These are phyloP conservation scores for Pisolithus microcarpus DNA, from an alignment of 768 basidiomycete genomes.

Conservation along the genomic window DNA sequence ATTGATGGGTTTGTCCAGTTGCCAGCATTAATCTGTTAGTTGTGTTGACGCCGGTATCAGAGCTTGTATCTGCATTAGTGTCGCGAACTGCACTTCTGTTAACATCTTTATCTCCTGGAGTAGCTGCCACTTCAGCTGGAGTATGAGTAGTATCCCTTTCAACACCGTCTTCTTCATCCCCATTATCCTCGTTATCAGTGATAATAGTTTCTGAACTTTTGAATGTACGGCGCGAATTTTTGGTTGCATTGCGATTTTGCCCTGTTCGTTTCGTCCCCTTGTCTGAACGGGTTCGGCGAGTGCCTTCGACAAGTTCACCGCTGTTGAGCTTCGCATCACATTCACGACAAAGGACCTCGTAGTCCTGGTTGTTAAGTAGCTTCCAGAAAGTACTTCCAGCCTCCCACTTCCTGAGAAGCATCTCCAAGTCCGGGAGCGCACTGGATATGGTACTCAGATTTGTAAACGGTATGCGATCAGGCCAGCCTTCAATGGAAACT, in stretches of 20 bases:
- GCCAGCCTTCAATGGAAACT: constrained; percentile 3
- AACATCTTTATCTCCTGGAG: background rate
- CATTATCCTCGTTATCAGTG: background rate
- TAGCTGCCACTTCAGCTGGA: background rate
- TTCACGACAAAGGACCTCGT: background rate
- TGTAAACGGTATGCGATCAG: background rate
- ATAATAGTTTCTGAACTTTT: too few relatives aligned
- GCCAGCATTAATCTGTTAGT: too few relatives aligned
- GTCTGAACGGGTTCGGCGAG: background rate
- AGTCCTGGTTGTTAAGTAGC: too few relatives aligned
- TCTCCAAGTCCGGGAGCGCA: background rate
- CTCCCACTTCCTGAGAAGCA: background rate
- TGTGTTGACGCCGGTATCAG: too few relatives aligned
- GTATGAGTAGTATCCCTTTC: background rate
- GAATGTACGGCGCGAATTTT: background rate
- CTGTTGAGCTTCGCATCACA: background rate
- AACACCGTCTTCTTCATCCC: background rate
- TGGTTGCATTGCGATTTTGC: background rate
- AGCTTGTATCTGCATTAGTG: too few relatives aligned
- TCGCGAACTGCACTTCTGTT: too few relatives aligned
- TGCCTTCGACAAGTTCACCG: background rate
- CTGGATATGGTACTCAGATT: background rate
- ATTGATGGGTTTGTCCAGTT: background rate
- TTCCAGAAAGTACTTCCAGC: background rate
- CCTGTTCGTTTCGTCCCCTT: background rate